Conservation (phyloP, 495 filamentous ascomycete genomes). For the Astrocystis sublimbata region DNA sequence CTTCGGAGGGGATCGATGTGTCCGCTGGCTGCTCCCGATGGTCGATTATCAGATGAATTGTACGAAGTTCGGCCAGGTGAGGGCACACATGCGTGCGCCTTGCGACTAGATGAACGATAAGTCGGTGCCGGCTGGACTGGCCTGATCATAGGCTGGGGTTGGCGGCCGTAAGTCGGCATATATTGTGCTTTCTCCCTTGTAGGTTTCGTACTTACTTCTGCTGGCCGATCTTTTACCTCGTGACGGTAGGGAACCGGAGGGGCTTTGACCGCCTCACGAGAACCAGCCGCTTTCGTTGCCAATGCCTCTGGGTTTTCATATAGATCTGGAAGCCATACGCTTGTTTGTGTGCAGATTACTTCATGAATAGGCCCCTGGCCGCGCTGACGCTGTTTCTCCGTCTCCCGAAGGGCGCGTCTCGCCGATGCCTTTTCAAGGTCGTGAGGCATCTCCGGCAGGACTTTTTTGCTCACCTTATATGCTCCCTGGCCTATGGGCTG, state of each 20-base stretch:
- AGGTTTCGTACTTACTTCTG: neutral
- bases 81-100: neutral
- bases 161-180: neutral
- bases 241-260: constrained; percentile 17
- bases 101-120: neutral
- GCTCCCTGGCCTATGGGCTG: constrained; percentile 22
- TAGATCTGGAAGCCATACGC: constrained; percentile 25
- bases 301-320: constrained; percentile 24
- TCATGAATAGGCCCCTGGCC: neutral
- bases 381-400: neutral
- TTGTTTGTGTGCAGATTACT: neutral
- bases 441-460: constrained; percentile 8
- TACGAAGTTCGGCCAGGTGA: neutral
- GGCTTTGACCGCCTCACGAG: constrained; percentile 11
- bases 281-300: constrained; percentile 15
- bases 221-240: neutral
- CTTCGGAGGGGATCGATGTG: constrained; percentile 15
- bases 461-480: constrained; percentile 20
- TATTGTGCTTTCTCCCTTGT: neutral
- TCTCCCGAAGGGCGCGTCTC: neutral
- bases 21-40: neutral
- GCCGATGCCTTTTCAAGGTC: constrained; percentile 8
- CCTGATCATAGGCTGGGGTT: constrained; percentile 5
- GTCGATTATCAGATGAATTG: neutral
- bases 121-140: constrained; percentile 11